Evolutionary conservation across 2,329 filamentous ascomycete species (phyloP).

Genomic region (Ramichloridium luteum): DNA sequence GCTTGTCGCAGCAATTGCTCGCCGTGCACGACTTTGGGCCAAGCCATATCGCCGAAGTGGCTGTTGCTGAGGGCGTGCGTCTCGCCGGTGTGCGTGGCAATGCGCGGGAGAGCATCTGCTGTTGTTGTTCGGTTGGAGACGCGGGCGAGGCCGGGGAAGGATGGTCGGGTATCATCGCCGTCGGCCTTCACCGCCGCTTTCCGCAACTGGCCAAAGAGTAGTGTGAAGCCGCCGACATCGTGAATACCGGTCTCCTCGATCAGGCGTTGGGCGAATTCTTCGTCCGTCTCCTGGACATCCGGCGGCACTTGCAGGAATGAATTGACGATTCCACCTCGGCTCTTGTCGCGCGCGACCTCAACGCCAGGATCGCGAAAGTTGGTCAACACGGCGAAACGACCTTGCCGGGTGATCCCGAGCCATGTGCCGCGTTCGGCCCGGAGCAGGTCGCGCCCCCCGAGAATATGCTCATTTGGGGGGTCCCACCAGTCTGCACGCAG

Average conservation of each 20-base stretch:
- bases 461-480: conserved; percentile 40
- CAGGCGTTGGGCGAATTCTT: conserved; percentile 42
- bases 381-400: conserved; percentile 49
- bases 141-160: conserved; percentile 36
- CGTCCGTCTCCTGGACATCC: conserved; percentile 29
- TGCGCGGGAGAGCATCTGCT: conserved; percentile 39
- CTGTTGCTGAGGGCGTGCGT: conserved; percentile 51
- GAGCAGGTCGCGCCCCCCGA: conserved; percentile 51
- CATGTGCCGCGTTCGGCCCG: conserved; percentile 50
- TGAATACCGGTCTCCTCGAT: conserved; percentile 42
- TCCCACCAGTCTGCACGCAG: conserved; percentile 49
- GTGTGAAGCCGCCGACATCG: conserved; percentile 51
- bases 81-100: conserved; percentile 37
- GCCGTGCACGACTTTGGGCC: conserved; percentile 50
- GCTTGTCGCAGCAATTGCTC: conserved; percentile 41
- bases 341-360: conserved; percentile 33
- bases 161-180: conserved; percentile 6
- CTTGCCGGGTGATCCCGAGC: conserved; percentile 50
- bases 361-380: conserved; percentile 47
- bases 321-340: conserved; percentile 48
- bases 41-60: conserved; percentile 44
- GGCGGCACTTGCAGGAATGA: conserved; percentile 42
- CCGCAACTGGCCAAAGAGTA: conserved; percentile 44
- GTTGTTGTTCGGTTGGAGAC: conserved; percentile 49
- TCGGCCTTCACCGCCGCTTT: conserved; percentile 4